Base-by-base conservation (phyloP, 106 monocot genomes). In the Hemerocallis citrina region DNA sequence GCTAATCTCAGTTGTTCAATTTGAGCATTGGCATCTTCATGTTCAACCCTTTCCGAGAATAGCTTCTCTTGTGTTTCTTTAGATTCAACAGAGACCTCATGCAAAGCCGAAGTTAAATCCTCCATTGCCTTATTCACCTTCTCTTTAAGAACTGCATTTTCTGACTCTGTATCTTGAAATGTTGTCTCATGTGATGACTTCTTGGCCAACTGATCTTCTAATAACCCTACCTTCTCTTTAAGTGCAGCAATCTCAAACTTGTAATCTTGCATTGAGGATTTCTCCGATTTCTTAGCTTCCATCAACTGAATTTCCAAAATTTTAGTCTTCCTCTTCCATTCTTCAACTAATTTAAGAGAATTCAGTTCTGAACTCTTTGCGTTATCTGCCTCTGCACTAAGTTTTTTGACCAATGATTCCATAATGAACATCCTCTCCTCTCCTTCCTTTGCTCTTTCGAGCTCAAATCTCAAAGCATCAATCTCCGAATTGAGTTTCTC, bases 101-200 rank as follows among this genome's bases (percentile, higher is more conserved):
- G n/a, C n/a, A n/a, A n/a, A n/a, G n/a, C n/a, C n/a, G n/a, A n/a
- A n/a, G n/a, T n/a, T 37, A 84, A 67, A 64, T 66, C 78, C 64
- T 86, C 86, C 86, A 86, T 81, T 31, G 74, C 86, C 70, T 68
- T 81, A 41, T 81, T 86, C 17, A 33, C 28, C 31, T 78, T 81
- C 41, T 77, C 77, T 6, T 30, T n/a, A n/a, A n/a, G n/a, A n/a
- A n/a, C n/a, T n/a, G n/a, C n/a, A n/a, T n/a, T n/a, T n/a, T n/a
- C n/a, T n/a, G n/a, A n/a, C n/a, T n/a, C n/a, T n/a, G n/a, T n/a
- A n/a, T n/a, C n/a, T n/a, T n/a, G n/a, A n/a, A n/a, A n/a, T n/a
- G n/a, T n/a, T n/a, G n/a, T n/a, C n/a, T n/a, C n/a, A n/a, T n/a
- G n/a, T n/a, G n/a, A n/a, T n/a, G n/a, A n/a, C n/a, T n/a, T n/a